Evolutionary conservation across 805 yeast species (phyloP).

Genomic region (Myxozyma geophila): DNA sequence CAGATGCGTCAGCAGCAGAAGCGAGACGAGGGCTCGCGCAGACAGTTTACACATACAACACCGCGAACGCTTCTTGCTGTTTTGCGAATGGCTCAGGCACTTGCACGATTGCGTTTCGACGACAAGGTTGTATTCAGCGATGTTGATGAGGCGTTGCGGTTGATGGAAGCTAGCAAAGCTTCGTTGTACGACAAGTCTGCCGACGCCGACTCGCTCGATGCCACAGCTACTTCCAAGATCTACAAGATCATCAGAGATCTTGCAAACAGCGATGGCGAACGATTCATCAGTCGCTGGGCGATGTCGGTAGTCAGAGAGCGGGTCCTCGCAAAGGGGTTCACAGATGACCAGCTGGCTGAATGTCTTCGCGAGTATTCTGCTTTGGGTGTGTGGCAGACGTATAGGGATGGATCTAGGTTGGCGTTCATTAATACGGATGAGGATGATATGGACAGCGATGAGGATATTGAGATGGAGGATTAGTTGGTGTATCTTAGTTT

Average conservation of each 20-base stretch:
- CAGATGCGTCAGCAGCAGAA: slow-evolving; percentile 92
- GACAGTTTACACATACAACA: slow-evolving; percentile 87
- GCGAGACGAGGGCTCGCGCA: slow-evolving; percentile 71
- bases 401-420: slow-evolving; percentile 26
- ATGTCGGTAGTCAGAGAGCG: slow-evolving; percentile 62
- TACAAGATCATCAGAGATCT: slow-evolving; percentile 69
- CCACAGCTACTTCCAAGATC: slow-evolving; percentile 68
- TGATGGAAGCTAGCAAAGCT: slow-evolving; percentile 83
- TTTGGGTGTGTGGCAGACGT: slow-evolving; percentile 64
- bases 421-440: slow-evolving; percentile 33
- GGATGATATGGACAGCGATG: slow-evolving; percentile 23
- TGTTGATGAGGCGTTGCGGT: slow-evolving; percentile 93
- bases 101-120: slow-evolving; percentile 85
- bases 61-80: slow-evolving; percentile 94
- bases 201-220: slow-evolving; percentile 57
- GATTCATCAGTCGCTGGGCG: slow-evolving; percentile 46
- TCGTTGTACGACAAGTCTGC: slow-evolving; percentile 62
- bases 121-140: slow-evolving; percentile 72
- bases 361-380: slow-evolving; percentile 76
- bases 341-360: slow-evolving; percentile 73
- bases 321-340: slow-evolving; percentile 79
- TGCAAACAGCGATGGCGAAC: slow-evolving; percentile 51
- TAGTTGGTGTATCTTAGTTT: not conserved
- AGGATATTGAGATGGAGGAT: slow-evolving; percentile 13
- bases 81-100: slow-evolving; percentile 89